phyloP scores from a whole-genome alignment of 2,329 filamentous ascomycete species.

The Fusarium tricinctum region DNA sequence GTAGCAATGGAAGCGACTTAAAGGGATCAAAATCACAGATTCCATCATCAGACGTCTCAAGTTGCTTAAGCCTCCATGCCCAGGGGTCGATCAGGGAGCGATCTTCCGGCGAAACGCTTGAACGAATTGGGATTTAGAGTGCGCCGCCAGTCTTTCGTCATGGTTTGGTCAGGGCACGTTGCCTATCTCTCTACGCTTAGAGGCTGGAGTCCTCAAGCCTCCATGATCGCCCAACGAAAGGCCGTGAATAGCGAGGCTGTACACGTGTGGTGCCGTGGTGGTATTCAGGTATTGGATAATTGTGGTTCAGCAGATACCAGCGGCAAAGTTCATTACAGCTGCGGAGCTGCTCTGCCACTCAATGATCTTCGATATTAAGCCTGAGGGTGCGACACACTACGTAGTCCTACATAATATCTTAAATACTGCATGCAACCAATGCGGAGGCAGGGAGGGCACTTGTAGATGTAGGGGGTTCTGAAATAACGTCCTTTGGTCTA shows the following conservation, averaged over 20 bases:
- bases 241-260: conserved; percentile 20
- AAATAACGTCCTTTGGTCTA: neutral
- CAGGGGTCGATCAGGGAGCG: conserved; percentile 28
- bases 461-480: too few relatives aligned
- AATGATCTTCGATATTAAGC: conserved; percentile 5
- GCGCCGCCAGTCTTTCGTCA: conserved; percentile 43
- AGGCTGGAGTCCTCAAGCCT: conserved; percentile 31
- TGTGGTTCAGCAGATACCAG: neutral
- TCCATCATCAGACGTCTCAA: conserved; percentile 29
- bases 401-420: neutral
- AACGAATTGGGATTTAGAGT: conserved; percentile 21
- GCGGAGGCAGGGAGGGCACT: too few relatives aligned
- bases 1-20: conserved; percentile 4
- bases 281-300: neutral
- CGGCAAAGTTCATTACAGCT: conserved; percentile 21
- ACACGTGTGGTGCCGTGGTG: conserved; percentile 15
- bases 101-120: conserved; percentile 28
- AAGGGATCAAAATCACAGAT: conserved; percentile 10
- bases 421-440: neutral
- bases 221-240: conserved; percentile 9
- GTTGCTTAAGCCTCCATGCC: conserved; percentile 16
- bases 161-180: conserved; percentile 42
- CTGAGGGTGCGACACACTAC: neutral
- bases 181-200: conserved; percentile 32
- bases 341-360: conserved; percentile 16